Conservation (phyloP, 306 rosid genomes). For the Gynostemma pentaphyllum region DNA sequence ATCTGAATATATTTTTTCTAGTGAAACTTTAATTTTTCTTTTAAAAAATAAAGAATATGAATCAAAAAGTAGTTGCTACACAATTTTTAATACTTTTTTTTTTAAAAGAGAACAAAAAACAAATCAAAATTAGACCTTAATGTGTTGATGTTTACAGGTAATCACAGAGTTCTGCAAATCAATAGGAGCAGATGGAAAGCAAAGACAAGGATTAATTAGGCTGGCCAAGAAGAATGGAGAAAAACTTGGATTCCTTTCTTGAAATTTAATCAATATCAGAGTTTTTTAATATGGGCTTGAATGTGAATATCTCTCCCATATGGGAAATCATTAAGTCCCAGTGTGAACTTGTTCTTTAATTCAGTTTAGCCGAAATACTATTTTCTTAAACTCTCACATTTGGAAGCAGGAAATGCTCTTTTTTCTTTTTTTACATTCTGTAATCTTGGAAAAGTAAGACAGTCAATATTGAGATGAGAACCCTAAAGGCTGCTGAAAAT, state of each 20-base stretch:
- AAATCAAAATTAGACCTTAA: too few relatives aligned
- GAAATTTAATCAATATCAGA: slow-evolving; percentile 15
- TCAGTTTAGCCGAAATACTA: background rate
- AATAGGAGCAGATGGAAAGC: slow-evolving; percentile 94
- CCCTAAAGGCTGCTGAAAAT: background rate
- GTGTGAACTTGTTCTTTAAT: too few relatives aligned
- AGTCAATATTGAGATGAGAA: background rate
- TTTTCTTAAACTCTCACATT: background rate
- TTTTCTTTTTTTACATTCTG: too few relatives aligned
- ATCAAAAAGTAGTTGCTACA: too few relatives aligned
- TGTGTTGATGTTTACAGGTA: slow-evolving; percentile 28
- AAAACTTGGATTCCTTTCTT: slow-evolving; percentile 91
- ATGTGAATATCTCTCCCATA: background rate
- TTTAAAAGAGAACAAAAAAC: too few relatives aligned
- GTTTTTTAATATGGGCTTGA: too few relatives aligned
- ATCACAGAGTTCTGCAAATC: slow-evolving; percentile 97
- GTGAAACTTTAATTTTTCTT: too few relatives aligned
- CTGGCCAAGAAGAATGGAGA: slow-evolving; percentile 99
- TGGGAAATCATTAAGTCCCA: too few relatives aligned
- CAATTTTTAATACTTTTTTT: too few relatives aligned
- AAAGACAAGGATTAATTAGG: slow-evolving; percentile 93
- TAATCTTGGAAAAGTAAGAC: background rate
- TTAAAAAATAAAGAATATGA: too few relatives aligned
- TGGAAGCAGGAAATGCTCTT: background rate
- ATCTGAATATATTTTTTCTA: too few relatives aligned